Evolutionary conservation across 108 stramenopile species (phyloP).

Genomic region (Pseudonitzschia multiseries): DNA sequence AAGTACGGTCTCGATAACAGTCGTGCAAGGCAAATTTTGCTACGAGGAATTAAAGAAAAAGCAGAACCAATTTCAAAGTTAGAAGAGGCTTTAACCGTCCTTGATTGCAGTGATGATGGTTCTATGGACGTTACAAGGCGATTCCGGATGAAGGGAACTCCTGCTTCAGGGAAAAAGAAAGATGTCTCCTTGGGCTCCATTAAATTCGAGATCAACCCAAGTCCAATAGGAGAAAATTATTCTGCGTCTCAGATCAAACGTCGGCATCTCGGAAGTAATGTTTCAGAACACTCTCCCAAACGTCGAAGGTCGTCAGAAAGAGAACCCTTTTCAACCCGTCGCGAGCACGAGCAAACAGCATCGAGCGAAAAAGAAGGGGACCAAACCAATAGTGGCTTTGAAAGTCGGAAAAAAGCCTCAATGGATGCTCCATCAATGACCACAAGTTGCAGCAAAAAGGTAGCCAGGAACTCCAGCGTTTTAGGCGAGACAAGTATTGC

Average conservation of each 20-base stretch:
- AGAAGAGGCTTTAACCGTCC: conserved; percentile 19
- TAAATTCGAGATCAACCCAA: not conserved
- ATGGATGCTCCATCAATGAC: not conserved
- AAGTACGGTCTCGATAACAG: conserved; percentile 17
- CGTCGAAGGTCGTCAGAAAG: not conserved
- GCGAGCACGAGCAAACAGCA: not conserved
- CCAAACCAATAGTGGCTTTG: not conserved
- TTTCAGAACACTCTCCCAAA: not conserved
- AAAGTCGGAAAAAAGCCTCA: not conserved
- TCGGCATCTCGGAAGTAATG: not conserved
- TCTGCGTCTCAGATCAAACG: not conserved
- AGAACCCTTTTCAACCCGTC: not conserved
- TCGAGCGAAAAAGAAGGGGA: not conserved
- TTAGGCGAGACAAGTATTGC: not conserved
- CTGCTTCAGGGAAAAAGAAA: conserved; percentile 7
- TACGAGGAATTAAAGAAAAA: conserved; percentile 35
- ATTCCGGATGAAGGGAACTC: conserved; percentile 13
- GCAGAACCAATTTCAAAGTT: conserved; percentile 32
- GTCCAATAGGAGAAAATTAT: not conserved
- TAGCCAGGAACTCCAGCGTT: not conserved
- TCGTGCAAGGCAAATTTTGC: conserved; percentile 24
- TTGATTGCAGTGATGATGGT: conserved; percentile 12
- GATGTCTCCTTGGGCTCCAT: conserved; percentile 11
- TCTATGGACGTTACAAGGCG: conserved; percentile 8
- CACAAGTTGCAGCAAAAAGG: not conserved